These are phyloP conservation scores for Magnolia kwangsiensis DNA, from an alignment of 164 flowering plant species.

Conservation along the genomic window DNA sequence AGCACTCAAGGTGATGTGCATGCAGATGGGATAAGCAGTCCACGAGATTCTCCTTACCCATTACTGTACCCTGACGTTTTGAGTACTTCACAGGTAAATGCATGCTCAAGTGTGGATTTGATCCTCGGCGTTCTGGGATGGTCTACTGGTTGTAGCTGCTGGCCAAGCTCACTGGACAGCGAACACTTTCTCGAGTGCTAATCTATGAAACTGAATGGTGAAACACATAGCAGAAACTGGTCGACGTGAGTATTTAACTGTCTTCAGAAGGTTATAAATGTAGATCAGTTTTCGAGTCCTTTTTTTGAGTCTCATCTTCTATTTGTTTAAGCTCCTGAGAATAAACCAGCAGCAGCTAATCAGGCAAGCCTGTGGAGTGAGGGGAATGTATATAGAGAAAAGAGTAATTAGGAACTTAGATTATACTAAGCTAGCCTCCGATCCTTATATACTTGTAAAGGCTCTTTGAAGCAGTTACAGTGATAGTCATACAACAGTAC, in stretches of 20 bases:
- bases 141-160: slow-evolving; percentile 96
- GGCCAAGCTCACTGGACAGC: slow-evolving; percentile 51
- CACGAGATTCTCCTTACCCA: background rate
- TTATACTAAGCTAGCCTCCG: background rate
- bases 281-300: background rate
- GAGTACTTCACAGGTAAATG: slow-evolving; percentile 46
- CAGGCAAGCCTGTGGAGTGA: slow-evolving; percentile 28
- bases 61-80: background rate
- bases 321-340: slow-evolving; percentile 15
- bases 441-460: background rate
- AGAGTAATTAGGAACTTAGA: slow-evolving; percentile 3
- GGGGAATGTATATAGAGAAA: slow-evolving; percentile 44
- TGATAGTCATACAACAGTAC: background rate
- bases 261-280: background rate
- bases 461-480: background rate
- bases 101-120: slow-evolving; percentile 61
- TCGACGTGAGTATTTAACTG: background rate
- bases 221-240: background rate
- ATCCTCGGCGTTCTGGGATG: slow-evolving; percentile 83
- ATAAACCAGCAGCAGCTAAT: slow-evolving; percentile 24
- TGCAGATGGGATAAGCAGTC: background rate
- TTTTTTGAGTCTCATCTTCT: background rate
- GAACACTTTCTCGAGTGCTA: slow-evolving; percentile 51
- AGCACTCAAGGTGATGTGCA: background rate
- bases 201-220: background rate